These are phyloP conservation scores for Leccinum sublutescens DNA, from an alignment of 768 basidiomycete genomes.

Conservation along the genomic window DNA sequence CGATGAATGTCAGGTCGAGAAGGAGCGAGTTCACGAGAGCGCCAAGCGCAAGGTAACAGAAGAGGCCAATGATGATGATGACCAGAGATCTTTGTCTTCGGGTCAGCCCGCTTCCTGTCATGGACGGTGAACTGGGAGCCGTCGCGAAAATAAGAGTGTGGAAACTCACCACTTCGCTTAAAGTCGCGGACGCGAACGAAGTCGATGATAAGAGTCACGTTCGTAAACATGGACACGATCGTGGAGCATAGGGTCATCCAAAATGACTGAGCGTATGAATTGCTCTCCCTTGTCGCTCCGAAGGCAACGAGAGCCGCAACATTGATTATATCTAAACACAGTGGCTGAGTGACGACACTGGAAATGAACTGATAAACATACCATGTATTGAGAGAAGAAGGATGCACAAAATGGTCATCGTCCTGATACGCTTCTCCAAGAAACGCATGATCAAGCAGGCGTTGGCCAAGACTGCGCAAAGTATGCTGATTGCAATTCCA, in stretches of 20 bases:
- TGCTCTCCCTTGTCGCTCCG: conserved; percentile 62
- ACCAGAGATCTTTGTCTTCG: conserved; percentile 77
- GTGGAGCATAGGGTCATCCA: conserved; percentile 83
- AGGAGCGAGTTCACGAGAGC: conserved; percentile 56
- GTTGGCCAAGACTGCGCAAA: conserved; percentile 67
- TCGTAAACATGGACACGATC: conserved; percentile 59
- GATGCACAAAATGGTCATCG: conserved; percentile 64
- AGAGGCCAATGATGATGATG: conserved; percentile 71
- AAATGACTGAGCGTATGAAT: conserved; percentile 67
- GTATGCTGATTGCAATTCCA: conserved; percentile 66
- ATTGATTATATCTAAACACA: conserved; percentile 62
- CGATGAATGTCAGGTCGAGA: conserved; percentile 55
- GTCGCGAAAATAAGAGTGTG: not conserved
- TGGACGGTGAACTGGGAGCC: not conserved
- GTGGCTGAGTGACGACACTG: not conserved
- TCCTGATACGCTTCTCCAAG: conserved; percentile 61
- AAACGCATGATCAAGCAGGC: conserved; percentile 66
- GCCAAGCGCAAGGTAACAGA: conserved; percentile 74
- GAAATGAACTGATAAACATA: conserved; percentile 31
- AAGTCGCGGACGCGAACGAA: conserved; percentile 60
- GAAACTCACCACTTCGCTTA: conserved; percentile 51
- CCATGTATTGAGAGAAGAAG: conserved; percentile 68
- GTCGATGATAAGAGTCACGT: conserved; percentile 66
- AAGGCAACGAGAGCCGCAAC: conserved; percentile 57
- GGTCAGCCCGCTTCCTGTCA: conserved; percentile 73